phyloP scores from a whole-genome alignment of 305 asterid species.

The Fraxinus paxiana region DNA sequence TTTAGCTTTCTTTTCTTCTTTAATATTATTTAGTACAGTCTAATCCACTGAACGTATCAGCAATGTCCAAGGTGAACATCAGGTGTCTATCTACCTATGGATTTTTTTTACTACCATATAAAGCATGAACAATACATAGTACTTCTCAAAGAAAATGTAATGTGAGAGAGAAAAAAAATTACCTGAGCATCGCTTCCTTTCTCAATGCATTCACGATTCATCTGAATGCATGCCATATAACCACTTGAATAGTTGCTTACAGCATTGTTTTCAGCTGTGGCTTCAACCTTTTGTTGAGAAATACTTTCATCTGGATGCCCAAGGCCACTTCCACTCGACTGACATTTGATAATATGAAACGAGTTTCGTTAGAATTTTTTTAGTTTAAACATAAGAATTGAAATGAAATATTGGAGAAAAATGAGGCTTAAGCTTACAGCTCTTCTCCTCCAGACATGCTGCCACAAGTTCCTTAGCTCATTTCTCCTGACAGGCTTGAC shows the following conservation, averaged over 20 bases:
- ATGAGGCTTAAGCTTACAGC: slow-evolving; percentile 42
- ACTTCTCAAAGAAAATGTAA: not conserved
- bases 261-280: slow-evolving; percentile 78
- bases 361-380: not conserved
- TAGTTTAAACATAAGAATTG: not conserved
- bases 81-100: not conserved
- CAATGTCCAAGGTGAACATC: not conserved
- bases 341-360: slow-evolving; percentile 8
- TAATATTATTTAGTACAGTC: not conserved
- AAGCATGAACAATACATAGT: not conserved
- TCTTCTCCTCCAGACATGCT: slow-evolving; percentile 88
- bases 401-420: not conserved
- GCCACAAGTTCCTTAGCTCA: slow-evolving; percentile 84
- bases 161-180: not conserved
- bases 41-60: not conserved
- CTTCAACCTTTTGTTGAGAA: slow-evolving; percentile 48
- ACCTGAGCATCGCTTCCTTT: slow-evolving; percentile 61
- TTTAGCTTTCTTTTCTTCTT: not conserved
- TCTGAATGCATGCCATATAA: slow-evolving; percentile 60
- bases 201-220: slow-evolving; percentile 63
- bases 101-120: not conserved
- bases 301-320: slow-evolving; percentile 38
- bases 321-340: slow-evolving; percentile 32
- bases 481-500: slow-evolving; percentile 80
- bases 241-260: slow-evolving; percentile 62